phyloP scores from a whole-genome alignment of 2,329 filamentous ascomycete species.

The Podosphaera aphanis region DNA sequence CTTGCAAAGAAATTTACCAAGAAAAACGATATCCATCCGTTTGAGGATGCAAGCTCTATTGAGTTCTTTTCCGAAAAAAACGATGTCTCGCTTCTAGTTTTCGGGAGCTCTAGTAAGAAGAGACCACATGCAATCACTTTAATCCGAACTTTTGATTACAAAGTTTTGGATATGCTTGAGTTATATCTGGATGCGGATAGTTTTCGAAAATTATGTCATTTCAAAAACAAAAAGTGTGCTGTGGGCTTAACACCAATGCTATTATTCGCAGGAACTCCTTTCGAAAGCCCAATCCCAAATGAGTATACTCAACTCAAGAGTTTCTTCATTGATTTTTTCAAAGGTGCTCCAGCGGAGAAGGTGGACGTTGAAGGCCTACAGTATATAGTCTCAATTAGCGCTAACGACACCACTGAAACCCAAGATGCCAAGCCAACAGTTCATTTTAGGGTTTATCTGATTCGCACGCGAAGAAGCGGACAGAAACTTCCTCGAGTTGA shows the following conservation, averaged over 20 bases:
- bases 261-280: conserved; percentile 70
- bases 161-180: conserved; percentile 88
- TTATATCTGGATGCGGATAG: conserved; percentile 55
- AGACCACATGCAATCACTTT: conserved; percentile 77
- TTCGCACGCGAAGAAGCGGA: conserved; percentile 66
- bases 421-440: conserved; percentile 30
- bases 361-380: conserved; percentile 90
- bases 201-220: conserved; percentile 46
- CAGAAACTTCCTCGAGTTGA: conserved; percentile 77
- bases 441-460: conserved; percentile 59
- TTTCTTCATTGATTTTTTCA: conserved; percentile 77
- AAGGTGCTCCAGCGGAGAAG: conserved; percentile 50
- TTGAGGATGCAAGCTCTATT: conserved; percentile 67
- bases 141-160: conserved; percentile 60
- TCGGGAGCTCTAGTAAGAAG: conserved; percentile 77
- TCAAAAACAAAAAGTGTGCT: conserved; percentile 53
- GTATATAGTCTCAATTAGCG: conserved; percentile 64
- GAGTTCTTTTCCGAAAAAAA: conserved; percentile 97
- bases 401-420: conserved; percentile 33
- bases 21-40: conserved; percentile 89
- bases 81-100: conserved; percentile 66
- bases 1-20: conserved; percentile 81
- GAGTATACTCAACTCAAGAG: conserved; percentile 72
- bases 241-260: conserved; percentile 76
- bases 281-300: conserved; percentile 57